Conservation (phyloP, 495 filamentous ascomycete species). For the Lichina pygmaea region DNA sequence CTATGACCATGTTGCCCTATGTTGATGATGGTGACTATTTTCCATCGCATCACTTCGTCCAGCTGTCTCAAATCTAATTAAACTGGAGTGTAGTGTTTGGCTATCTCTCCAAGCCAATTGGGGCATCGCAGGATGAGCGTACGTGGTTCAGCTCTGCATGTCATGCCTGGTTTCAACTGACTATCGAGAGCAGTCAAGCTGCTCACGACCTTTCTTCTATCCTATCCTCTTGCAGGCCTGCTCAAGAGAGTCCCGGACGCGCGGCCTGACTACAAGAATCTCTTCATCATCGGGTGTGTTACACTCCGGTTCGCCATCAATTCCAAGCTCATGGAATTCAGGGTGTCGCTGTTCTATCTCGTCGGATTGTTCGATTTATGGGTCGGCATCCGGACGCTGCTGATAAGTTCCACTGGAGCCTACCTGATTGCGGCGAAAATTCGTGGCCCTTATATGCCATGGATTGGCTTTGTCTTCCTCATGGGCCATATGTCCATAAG, state of each 20-base stretch:
- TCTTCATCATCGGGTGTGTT: conserved; percentile 54
- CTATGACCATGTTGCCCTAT: conserved; percentile 47
- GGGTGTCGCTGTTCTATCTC: conserved; percentile 66
- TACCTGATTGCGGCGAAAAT: conserved; percentile 70
- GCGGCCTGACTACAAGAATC: conserved; percentile 66
- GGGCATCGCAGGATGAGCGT: conserved; percentile 74
- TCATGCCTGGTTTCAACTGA: conserved; percentile 1
- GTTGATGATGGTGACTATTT: conserved; percentile 45
- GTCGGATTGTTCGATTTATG: conserved; percentile 90
- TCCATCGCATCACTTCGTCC: background rate
- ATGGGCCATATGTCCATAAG: conserved; percentile 90
- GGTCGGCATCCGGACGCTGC: conserved; percentile 53
- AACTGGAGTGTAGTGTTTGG: conserved; percentile 35
- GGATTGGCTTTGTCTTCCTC: conserved; percentile 77
- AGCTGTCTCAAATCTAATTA: conserved; percentile 3
- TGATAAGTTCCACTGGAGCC: conserved; percentile 49
- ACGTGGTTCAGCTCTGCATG: conserved; percentile 5
- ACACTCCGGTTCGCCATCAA: background rate
- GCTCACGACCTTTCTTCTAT: conserved; percentile 69
- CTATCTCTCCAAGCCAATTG: conserved; percentile 33
- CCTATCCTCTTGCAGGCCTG: conserved; percentile 71
- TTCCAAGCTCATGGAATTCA: conserved; percentile 4
- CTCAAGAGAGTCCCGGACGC: conserved; percentile 78
- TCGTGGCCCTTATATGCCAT: conserved; percentile 89
- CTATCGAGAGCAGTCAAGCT: conserved; percentile 45